Evolutionary conservation across 73 alveolate genomes (phyloP), one percentile per base, ranked within the genome.

Genomic region (Symbiodinium pilosum): DNA sequence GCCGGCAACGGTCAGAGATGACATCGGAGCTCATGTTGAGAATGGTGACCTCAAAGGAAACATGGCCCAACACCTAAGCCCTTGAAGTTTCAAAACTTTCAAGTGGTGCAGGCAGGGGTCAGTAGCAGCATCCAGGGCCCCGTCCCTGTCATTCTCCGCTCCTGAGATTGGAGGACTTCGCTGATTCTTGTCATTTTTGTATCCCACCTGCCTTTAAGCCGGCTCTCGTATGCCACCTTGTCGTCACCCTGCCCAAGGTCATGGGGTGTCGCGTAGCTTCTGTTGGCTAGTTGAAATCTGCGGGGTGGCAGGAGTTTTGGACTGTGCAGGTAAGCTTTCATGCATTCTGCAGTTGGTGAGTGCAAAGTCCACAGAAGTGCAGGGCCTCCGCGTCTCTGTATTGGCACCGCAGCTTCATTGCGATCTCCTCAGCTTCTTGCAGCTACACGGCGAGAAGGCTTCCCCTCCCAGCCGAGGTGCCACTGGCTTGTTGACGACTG

Each of bases 401-500:
- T 77, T 91, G 97, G 44, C 77, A 83, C 73, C 97, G 73, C 28
- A 91, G 54, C 43, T 71, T 91, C 97, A 91, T 91, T 59, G 97
- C 97, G 30, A 91, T 26, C 77, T 91, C 97, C 97, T 91, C 21
- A 30, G 73, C 43, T 2, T 12, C 2, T 38, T 28, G 40, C 8
- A 3, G 51, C n/a, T 38, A 11, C 47, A 30, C 47, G 11, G 11
- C 18, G 47, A 1, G 39, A 0, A 12, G 6, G 43, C 9, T 3
- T 42, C 9, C 69, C 40, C 14, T 8, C 8, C 21, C 40, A 16
- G 21, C 64, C 14, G 69, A 9, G 88, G 21, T 9, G 77, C 97
- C 81, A 91, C 97, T 7, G 97, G 97, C 81, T 91, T 91, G 97
- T 91, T 91, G 75, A 91, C 97, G 77, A 91, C 97, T 12, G 97